Evolutionary conservation across 164 flowering plant species (phyloP).

Genomic region (grape (Vitis vinifera)): ASM3070453v1 NC_081812.1:21634001-21634500

Average conservation of each 20-base stretch:
- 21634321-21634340: conserved; percentile 56
- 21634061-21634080: not conserved
- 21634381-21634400: conserved; percentile 27
- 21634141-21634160: too few relatives aligned
- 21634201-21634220: too few relatives aligned
- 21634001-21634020: not conserved
- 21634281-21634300: conserved; percentile 21
- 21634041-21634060: conserved; percentile 1
- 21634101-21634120: too few relatives aligned
- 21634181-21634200: too few relatives aligned
- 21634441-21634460: too few relatives aligned
- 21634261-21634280: not conserved
- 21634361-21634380: conserved; percentile 49
- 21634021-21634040: not conserved
- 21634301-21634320: conserved; percentile 70
- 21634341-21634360: conserved; percentile 56
- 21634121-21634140: too few relatives aligned
- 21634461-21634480: not conserved
- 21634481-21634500: not conserved
- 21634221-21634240: not conserved
- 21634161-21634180: too few relatives aligned
- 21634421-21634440: not conserved
- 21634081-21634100: too few relatives aligned
- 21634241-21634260: too few relatives aligned
- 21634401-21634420: not conserved